Base-by-base conservation (phyloP, 2,329 filamentous ascomycete genomes). In the Exutisphaerella laricina region DNA sequence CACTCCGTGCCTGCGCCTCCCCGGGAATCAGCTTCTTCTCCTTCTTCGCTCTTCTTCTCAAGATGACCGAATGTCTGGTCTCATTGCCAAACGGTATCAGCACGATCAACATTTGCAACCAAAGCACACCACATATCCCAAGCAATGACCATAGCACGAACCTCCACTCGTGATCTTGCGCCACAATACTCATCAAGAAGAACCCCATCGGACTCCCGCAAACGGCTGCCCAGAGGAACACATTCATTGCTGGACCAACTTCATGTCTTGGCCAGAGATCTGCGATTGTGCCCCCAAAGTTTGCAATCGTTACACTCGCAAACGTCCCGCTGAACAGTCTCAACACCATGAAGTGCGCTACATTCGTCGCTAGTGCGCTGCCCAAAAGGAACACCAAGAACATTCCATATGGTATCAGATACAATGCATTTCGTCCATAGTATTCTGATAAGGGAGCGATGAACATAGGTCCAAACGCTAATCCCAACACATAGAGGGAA, bases 211-310 rank as follows among this genome's bases (percentile, higher is more conserved):
- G 70, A 10, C 65, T 68, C 0, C 70, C 70, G 12, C 64, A 65
- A 0, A 69, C 71, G 0, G 70, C 70, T 1, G 70, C 70, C 66
- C 70, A 72, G 1, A 72, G 61, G 29, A 70, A 71, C 30, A 66
- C 67, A 59, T 52, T 52, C 51, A 47, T 70, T 58, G 34, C 68
- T 56, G 49, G 67, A 67, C 32, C 55, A 13, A 73, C 57, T 49
- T 72, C 68, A 18, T 54, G 69, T 31, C 72, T 70, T 0, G 58
- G 68, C 64, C 18, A 74, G 64, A 73, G 71, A 41, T 74, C 72
- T 32, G 61, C 66, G n/a, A 74, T 71, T 0, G 67, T 72, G 1
- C 70, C 70, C 4, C 71, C 71, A 2, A 72, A 72, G 52, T 71
- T 73, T 0, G 70, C 69, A 33, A 73, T 68, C 0, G 69, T 70